Evolutionary conservation across 2,329 filamentous ascomycete genomes (phyloP).

Genomic region (Colletotrichum sp.): DNA sequence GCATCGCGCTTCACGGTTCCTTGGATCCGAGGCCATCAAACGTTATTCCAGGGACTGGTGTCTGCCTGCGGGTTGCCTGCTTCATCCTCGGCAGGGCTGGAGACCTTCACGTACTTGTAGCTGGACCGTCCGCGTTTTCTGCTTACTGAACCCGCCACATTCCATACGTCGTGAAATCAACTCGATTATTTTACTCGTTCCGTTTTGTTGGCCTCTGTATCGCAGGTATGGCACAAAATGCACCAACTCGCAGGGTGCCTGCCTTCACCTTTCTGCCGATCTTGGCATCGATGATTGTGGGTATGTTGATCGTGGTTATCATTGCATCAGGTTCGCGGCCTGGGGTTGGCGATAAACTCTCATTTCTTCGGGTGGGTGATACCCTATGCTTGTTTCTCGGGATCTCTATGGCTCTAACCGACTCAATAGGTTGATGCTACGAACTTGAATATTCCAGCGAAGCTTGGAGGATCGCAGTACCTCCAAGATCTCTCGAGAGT

Average conservation of each 20-base stretch:
- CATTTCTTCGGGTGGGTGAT: constrained; percentile 36
- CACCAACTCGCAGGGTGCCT: background rate
- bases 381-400: background rate
- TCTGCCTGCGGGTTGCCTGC: background rate
- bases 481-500: constrained; percentile 35
- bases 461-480: constrained; percentile 33
- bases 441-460: constrained; percentile 30
- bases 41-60: background rate
- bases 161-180: background rate
- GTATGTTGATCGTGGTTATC: constrained; percentile 30
- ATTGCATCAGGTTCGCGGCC: constrained; percentile 32
- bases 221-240: constrained; percentile 13
- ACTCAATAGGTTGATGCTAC: constrained; percentile 32
- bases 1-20: background rate
- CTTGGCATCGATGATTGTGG: constrained; percentile 26
- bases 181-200: background rate
- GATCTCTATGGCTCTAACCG: background rate
- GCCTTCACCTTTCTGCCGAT: constrained; percentile 21
- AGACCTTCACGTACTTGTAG: background rate
- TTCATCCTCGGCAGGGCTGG: background rate
- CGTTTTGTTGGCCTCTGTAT: background rate
- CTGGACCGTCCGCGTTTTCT: background rate
- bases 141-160: background rate
- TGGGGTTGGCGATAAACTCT: constrained; percentile 25
- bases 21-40: background rate